phyloP scores from a whole-genome alignment of 352 stramenopile species.

The Phytophthora fragariaefolia region DNA sequence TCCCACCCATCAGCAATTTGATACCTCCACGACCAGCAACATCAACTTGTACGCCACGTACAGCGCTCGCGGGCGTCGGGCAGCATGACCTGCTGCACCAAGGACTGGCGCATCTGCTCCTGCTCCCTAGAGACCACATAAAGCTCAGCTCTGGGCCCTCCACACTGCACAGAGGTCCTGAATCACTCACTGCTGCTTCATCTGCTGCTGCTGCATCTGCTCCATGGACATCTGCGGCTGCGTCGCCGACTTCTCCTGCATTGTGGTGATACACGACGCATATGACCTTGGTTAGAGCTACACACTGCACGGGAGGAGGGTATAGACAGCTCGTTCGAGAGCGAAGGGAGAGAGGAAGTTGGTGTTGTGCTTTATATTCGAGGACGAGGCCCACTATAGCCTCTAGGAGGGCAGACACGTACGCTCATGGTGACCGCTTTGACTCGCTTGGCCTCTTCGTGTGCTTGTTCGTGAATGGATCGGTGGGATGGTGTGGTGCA shows the following conservation, averaged over 20 bases:
- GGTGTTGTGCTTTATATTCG: not conserved
- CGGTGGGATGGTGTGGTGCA: not conserved
- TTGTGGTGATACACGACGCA: not conserved
- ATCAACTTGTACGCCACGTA: constrained; percentile 42
- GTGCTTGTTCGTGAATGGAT: constrained; percentile 1
- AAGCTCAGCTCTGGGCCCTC: not conserved
- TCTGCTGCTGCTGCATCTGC: constrained; percentile 86
- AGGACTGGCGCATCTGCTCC: constrained; percentile 80
- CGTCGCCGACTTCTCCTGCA: constrained; percentile 13
- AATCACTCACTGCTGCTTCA: constrained; percentile 75
- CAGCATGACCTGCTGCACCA: constrained; percentile 81
- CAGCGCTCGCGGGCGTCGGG: constrained; percentile 79
- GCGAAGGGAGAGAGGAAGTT: not conserved
- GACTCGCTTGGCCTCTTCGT: not conserved
- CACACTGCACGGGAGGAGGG: not conserved
- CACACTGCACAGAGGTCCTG: not conserved
- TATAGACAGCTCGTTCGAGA: not conserved
- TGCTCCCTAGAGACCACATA: constrained; percentile 51
- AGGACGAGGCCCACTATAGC: not conserved
- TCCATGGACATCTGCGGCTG: constrained; percentile 72
- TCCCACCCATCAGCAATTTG: not conserved
- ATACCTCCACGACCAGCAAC: not conserved
- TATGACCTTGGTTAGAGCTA: not conserved
- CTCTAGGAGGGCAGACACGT: constrained; percentile 9
- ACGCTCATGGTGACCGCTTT: constrained; percentile 33